A percentile compares a stretch with the other conserved stretches of the same genome.
Conservation (phyloP, 768 basidiomycete species). For the Tricholoma terreum region DNA sequence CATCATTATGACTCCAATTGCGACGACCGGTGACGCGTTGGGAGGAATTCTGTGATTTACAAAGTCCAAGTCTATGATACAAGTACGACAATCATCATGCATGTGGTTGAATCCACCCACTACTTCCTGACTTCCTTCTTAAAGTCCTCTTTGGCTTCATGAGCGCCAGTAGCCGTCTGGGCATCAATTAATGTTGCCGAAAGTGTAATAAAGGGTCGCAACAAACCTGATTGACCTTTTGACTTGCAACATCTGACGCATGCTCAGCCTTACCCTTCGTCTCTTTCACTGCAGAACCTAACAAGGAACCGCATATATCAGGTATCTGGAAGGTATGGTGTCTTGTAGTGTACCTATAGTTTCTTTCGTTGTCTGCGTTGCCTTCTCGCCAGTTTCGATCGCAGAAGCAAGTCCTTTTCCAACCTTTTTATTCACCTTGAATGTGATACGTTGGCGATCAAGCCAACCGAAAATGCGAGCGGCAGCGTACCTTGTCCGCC, state of each 20-base stretch:
- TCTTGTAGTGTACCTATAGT: slow-evolving; percentile 32
- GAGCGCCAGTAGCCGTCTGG: slow-evolving; percentile 33
- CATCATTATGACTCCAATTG: too few species aligned
- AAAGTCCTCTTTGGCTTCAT: slow-evolving; percentile 34
- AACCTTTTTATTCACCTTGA: slow-evolving; percentile 42
- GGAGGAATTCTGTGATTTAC: too few species aligned
- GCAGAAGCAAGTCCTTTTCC: slow-evolving; percentile 45
- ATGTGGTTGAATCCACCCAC: too few species aligned
- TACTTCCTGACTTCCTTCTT: slow-evolving; percentile 30
- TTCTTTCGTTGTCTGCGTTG: slow-evolving; percentile 38
- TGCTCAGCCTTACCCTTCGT: slow-evolving; percentile 36
- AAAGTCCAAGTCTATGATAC: neutral
- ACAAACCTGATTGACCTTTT: slow-evolving; percentile 40
- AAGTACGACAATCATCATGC: too few species aligned
- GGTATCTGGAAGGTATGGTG: neutral
- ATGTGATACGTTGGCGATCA: neutral
- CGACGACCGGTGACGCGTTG: too few species aligned
- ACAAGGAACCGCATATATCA: neutral
- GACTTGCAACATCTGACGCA: slow-evolving; percentile 26
- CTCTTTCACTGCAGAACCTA: slow-evolving; percentile 34
- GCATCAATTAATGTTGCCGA: neutral
- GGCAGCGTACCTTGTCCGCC: slow-evolving; percentile 37
- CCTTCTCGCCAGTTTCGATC: slow-evolving; percentile 45
- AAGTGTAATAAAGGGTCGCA: neutral
- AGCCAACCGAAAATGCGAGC: neutral